Evolutionary conservation across 83 land plant genomes (phyloP).

Genomic region (Picea engelmannii): DNA sequence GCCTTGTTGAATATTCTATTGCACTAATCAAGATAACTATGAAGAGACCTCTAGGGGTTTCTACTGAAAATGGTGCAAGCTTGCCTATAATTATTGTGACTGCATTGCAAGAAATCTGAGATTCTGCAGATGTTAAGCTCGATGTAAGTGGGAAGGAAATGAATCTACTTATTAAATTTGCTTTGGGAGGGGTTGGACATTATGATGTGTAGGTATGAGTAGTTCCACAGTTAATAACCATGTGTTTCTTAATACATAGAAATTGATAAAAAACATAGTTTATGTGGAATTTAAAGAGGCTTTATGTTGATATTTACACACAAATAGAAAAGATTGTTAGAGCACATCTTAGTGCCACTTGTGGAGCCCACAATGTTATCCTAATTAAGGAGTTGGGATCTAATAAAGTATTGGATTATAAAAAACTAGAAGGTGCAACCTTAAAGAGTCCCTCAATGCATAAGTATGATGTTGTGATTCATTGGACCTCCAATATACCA

Average conservation of each 20-base stretch:
- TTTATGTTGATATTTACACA: neutral
- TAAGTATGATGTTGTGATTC: slow-evolving; percentile 47
- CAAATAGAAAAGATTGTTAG: slow-evolving; percentile 48
- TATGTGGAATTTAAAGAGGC: neutral
- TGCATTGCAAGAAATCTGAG: slow-evolving; percentile 39
- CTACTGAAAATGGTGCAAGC: slow-evolving; percentile 38
- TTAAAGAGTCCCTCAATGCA: slow-evolving; percentile 60
- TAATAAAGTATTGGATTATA: slow-evolving; percentile 61
- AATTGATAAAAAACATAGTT: neutral
- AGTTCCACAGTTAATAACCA: too few relatives aligned
- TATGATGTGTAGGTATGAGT: slow-evolving; percentile 40
- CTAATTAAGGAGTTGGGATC: slow-evolving; percentile 51
- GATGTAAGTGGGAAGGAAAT: slow-evolving; percentile 26
- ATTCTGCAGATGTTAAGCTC: slow-evolving; percentile 35
- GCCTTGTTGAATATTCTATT: slow-evolving; percentile 49
- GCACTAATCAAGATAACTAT: slow-evolving; percentile 33
- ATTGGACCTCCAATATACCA: slow-evolving; percentile 35
- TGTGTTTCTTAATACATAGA: too few relatives aligned
- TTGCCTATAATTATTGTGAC: slow-evolving; percentile 49
- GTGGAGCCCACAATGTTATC: slow-evolving; percentile 47
- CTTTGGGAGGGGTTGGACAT: slow-evolving; percentile 58
- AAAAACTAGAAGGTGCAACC: slow-evolving; percentile 47
- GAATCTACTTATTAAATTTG: slow-evolving; percentile 53
- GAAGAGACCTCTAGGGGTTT: slow-evolving; percentile 39
- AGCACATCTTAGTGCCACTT: slow-evolving; percentile 55